phyloP scores from a whole-genome alignment of 495 filamentous ascomycete genomes.

The Penicillium atrosanguineum region DNA sequence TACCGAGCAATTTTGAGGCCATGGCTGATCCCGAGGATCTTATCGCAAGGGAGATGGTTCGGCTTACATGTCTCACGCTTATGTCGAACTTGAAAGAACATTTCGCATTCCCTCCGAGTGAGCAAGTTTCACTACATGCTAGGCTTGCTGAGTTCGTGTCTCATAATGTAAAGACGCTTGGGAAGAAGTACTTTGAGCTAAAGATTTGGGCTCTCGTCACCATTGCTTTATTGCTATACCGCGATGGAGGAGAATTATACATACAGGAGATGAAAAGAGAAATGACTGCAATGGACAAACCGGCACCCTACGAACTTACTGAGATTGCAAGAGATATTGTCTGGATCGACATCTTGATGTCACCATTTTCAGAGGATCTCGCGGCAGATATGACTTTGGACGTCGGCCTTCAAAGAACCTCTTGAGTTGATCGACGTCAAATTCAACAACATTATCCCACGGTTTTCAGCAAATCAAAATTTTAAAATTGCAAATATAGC shows the following conservation, averaged over 20 bases:
- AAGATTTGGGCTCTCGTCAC: constrained; percentile 3
- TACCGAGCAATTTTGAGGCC: background rate
- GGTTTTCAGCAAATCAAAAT: too few species aligned
- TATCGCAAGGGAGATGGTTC: constrained; percentile 1
- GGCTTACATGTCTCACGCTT: constrained; percentile 1
- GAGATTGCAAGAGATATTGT: constrained; percentile 4
- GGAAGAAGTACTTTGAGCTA: constrained; percentile 1
- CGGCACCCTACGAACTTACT: background rate
- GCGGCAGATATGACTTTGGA: background rate
- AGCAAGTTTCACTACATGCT: constrained; percentile 1
- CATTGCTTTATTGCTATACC: background rate
- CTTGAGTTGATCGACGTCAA: too few species aligned
- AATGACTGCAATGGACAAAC: background rate
- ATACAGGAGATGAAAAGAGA: constrained; percentile 2
- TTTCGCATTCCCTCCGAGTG: background rate
- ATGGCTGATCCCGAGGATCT: background rate
- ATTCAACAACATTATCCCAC: too few species aligned
- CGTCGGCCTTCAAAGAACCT: too few species aligned
- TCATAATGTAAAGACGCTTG: background rate
- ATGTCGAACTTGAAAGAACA: constrained; percentile 1
- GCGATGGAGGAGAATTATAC: constrained; percentile 1
- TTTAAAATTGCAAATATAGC: too few species aligned
- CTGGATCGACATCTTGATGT: constrained; percentile 6
- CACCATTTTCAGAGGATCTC: constrained; percentile 2
- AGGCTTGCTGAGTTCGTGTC: background rate